phyloP scores from a whole-genome alignment of 2,329 filamentous ascomycete genomes.

The Fusarium sp. region DNA sequence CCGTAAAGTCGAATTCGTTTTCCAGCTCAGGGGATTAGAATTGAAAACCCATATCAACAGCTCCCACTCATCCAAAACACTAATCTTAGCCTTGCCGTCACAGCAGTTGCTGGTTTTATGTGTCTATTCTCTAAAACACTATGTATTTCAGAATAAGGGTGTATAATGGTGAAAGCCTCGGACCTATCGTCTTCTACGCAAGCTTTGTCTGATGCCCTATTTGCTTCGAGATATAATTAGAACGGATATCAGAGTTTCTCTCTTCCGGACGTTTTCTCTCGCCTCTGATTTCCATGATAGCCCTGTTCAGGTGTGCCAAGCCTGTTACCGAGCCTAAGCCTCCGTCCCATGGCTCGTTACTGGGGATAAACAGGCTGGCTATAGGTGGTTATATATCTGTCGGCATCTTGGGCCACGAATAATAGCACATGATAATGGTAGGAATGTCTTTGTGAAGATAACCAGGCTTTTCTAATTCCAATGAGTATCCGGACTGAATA shows the following conservation, averaged over 20 bases:
- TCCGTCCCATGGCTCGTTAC: background rate
- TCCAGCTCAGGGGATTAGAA: conserved; percentile 1
- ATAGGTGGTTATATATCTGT: background rate
- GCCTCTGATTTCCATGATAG: background rate
- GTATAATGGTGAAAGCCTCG: background rate
- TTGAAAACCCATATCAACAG: conserved; percentile 2
- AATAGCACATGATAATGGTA: background rate
- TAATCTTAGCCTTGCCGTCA: background rate
- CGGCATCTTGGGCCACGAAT: background rate
- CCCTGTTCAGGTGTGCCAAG: conserved; percentile 29
- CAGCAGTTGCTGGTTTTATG: background rate
- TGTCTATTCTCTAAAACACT: background rate
- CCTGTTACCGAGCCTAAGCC: conserved; percentile 20
- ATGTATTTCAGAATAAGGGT: background rate
- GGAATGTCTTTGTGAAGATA: background rate
- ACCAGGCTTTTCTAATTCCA: conserved; percentile 27
- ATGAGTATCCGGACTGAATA: conserved; percentile 17
- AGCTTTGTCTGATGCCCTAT: background rate
- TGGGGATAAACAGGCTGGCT: background rate
- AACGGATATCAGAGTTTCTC: background rate
- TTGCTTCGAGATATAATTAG: background rate
- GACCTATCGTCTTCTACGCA: background rate
- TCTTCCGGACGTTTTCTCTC: background rate
- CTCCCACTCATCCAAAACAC: background rate
- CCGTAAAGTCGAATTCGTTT: background rate